These are phyloP conservation scores for Pestalotiopsis fici DNA, from an alignment of 2,329 filamentous ascomycete species.

Conservation along the genomic window DNA sequence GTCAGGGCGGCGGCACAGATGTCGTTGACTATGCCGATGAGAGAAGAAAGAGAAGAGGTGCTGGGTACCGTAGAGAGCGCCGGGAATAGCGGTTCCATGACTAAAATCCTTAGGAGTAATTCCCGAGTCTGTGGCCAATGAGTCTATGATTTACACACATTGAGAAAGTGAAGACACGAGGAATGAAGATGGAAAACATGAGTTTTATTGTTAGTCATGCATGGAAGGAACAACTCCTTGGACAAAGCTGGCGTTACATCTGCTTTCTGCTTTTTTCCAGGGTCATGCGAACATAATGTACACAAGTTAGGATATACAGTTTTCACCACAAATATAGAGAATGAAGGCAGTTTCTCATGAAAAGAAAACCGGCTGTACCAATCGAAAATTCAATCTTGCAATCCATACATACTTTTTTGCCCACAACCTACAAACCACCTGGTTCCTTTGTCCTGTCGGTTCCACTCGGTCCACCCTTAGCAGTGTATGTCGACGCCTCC, in stretches of 20 bases:
- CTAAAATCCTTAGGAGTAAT: too few relatives aligned
- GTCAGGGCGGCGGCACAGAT: slow-evolving; percentile 10
- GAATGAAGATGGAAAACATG: background rate
- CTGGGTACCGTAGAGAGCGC: slow-evolving; percentile 26
- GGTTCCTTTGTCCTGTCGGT: slow-evolving; percentile 2
- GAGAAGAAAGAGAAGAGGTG: slow-evolving; percentile 40
- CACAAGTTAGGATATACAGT: background rate
- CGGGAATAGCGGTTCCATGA: too few relatives aligned
- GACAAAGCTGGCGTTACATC: background rate
- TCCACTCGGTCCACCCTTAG: background rate
- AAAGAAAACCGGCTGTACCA: background rate
- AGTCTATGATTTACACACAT: background rate
- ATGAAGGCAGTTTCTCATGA: background rate
- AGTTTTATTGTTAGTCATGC: background rate
- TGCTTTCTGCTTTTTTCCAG: background rate
- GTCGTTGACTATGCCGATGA: slow-evolving; percentile 41
- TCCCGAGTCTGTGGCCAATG: background rate
- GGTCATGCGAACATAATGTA: background rate
- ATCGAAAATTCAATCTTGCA: background rate
- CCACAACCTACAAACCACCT: background rate
- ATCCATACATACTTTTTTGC: too few relatives aligned
- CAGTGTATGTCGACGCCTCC: background rate
- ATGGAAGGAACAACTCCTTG: background rate
- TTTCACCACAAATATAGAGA: background rate
- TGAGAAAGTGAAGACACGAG: background rate